These are phyloP conservation scores for Phytophthora pseudosyringae DNA, from an alignment of 352 stramenopile genomes.

Conservation along the genomic window DNA sequence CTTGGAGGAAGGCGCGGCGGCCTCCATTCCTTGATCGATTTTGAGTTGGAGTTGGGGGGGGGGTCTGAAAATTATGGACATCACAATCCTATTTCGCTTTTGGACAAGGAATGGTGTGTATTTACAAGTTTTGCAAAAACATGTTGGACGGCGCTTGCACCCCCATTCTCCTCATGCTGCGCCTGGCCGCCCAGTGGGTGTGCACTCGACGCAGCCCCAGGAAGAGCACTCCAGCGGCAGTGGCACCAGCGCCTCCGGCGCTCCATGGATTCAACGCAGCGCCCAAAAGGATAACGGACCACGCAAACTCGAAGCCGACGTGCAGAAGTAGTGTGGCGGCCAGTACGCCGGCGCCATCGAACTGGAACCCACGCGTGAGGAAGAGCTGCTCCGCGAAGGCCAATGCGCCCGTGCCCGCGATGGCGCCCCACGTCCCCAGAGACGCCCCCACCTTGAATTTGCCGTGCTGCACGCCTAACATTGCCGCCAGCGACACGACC, in stretches of 20 bases:
- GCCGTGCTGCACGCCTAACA: slow-evolving; percentile 40
- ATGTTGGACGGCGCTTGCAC: slow-evolving; percentile 12
- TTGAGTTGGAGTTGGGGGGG: not conserved
- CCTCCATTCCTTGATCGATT: slow-evolving; percentile 18
- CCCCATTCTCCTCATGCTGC: slow-evolving; percentile 28
- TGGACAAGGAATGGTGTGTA: slow-evolving; percentile 14
- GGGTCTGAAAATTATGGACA: not conserved
- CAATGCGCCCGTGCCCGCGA: slow-evolving; percentile 47
- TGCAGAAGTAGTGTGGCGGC: slow-evolving; percentile 58
- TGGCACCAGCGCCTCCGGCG: slow-evolving; percentile 43
- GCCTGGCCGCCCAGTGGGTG: slow-evolving; percentile 38
- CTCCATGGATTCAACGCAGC: slow-evolving; percentile 53
- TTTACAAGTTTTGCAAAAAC: slow-evolving; percentile 6
- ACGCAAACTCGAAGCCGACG: slow-evolving; percentile 63
- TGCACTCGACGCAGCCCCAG: slow-evolving; percentile 32
- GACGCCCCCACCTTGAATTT: slow-evolving; percentile 33
- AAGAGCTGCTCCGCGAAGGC: slow-evolving; percentile 61
- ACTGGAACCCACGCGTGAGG: slow-evolving; percentile 69
- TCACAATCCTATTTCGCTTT: not conserved
- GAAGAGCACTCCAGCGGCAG: slow-evolving; percentile 39
- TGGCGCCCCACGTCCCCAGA: slow-evolving; percentile 31
- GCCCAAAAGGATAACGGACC: slow-evolving; percentile 48
- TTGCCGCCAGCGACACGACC: slow-evolving; percentile 40
- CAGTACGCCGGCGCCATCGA: slow-evolving; percentile 57
- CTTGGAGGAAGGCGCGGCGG: slow-evolving; percentile 1